Base-by-base conservation (phyloP, 495 filamentous ascomycete genomes). In the Trichodelitschia bisporula region DNA sequence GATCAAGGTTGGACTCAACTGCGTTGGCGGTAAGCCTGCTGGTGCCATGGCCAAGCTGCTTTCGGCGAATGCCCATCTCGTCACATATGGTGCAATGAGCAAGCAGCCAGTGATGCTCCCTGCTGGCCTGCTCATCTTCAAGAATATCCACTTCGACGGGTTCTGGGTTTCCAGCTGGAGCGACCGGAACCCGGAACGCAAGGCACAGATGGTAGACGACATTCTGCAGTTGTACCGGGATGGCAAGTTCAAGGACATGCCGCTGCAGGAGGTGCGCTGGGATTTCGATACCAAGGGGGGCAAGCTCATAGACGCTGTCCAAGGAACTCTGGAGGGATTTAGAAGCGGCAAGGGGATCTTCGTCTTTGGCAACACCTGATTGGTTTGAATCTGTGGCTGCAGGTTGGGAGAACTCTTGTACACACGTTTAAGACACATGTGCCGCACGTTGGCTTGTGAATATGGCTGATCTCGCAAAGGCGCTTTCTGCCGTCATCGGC, bases 1-100 rank as follows among this genome's bases (percentile, higher is more conserved):
- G 0, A 56, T 90, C 25, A 62, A 66, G 33, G 52, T 97, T 3
- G 89, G 67, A 0, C 48, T 97, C 27, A 95, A 97, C 44, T 97
- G 89, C 45, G 86, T 97, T 0, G 89, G 86, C n/a, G 86, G 86
- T 1, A 75, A 78, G 46, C 63, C 68, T 21, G 76, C 77, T 3
- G 62, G 66, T 16, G 61, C 69, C 1, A 50, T 95, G 39, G 73
- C 78, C 3, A 72, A 72, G 46, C 53, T 57, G 1, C 54, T 97
- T 16, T 42, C 48, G 2, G 51, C 58, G 0, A 62, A 64, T 12
- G 78, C 64, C 2, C 66, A 72, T 28, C 57, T 93, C 53, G 79
- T 95, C 18, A 92, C 84, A 17, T 97, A 97, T 43, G 86, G 86
- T 18, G 89, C 77, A 13, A 97, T 97, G 86, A 66, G 72, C 23